A percentile compares a stretch with the other conserved stretches of the same genome.
Conservation (phyloP, 495 filamentous ascomycete genomes). For the Aspergillus saccharolyticus region DNA sequence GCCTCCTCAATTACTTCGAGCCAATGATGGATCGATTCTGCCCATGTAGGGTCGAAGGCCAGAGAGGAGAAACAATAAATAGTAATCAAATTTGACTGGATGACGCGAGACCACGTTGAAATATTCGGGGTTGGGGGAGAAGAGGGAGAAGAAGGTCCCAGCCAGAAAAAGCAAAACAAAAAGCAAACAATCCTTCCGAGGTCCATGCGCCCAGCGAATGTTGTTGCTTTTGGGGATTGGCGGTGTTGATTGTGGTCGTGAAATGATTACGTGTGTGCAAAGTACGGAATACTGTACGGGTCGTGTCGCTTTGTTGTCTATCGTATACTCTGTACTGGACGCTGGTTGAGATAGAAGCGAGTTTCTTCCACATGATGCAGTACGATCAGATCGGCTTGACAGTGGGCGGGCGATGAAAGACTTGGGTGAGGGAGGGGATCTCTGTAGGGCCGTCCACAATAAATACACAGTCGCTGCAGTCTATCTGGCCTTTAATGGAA, state of each 20-base stretch:
- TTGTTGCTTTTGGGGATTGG: background rate
- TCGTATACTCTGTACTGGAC: background rate
- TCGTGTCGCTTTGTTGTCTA: background rate
- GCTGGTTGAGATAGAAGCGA: background rate
- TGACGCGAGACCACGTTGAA: constrained; percentile 4
- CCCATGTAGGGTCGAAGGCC: background rate
- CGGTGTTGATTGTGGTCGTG: background rate
- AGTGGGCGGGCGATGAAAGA: too few relatives aligned
- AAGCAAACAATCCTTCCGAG: constrained; percentile 2
- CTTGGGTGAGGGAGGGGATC: too few relatives aligned
- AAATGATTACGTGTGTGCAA: background rate
- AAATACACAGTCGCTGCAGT: background rate
- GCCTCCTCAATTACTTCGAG: background rate
- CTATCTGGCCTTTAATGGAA: background rate
- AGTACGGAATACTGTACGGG: too few relatives aligned
- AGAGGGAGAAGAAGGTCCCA: background rate
- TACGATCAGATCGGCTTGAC: background rate
- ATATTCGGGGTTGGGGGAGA: background rate
- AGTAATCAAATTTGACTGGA: background rate
- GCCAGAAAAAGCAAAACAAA: background rate
- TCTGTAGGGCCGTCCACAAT: background rate
- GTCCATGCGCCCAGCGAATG: background rate
- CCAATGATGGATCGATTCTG: background rate
- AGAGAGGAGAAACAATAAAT: background rate
- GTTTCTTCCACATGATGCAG: background rate